Base-by-base conservation (phyloP, 257 asterid species). In the Scutellaria barbata region DNA sequence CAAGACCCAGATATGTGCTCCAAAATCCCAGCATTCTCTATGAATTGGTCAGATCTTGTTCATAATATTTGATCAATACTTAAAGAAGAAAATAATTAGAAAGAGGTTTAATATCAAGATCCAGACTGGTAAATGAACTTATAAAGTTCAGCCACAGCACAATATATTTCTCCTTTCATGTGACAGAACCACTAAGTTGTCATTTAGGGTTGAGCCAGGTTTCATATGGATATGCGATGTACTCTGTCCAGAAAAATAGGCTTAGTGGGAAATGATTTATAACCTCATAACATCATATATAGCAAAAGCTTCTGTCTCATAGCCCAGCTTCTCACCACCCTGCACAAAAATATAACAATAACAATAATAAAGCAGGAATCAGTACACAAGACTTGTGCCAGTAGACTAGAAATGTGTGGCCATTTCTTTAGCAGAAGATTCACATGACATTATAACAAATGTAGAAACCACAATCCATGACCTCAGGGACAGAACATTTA, bases 261-360 rank as follows among this genome's bases (percentile, higher is more conserved):
- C 55, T 66, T 73, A 18, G 10, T 42, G 69, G 63, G 42, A 13
- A 66, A 57, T 65, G 45, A 65, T 73, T 45, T 52, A 64, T 76
- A 73, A 93, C 99, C 90, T 83, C 97, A 94, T 94, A 68, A 87
- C 87, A 81, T 94, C 97, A 82, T 94, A 91, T 73, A 91, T 73
- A 68, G 96, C 97, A 78, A 94, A 85, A 71, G 99, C 97, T 81
- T 91, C 99, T 0, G 95, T 88, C 82, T 94, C 99, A 72, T 94
- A 91, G 66, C 97, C 96, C 88, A 88, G 77, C 85, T 94, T 89
- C 81, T 84, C 91, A 57, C 89, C 96, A 66, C 82, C 95, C 99
- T 94, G 89, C 85, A 76, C n/a, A 57, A 76, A 72, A 33, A 52
- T 57, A 63, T 75, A 51, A 72, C 40, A 53, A 47, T 3, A 67